Evolutionary conservation across 2,329 filamentous ascomycete genomes (phyloP), one percentile per base, ranked within the genome.

Genomic region (Lojkania enalia): DNA sequence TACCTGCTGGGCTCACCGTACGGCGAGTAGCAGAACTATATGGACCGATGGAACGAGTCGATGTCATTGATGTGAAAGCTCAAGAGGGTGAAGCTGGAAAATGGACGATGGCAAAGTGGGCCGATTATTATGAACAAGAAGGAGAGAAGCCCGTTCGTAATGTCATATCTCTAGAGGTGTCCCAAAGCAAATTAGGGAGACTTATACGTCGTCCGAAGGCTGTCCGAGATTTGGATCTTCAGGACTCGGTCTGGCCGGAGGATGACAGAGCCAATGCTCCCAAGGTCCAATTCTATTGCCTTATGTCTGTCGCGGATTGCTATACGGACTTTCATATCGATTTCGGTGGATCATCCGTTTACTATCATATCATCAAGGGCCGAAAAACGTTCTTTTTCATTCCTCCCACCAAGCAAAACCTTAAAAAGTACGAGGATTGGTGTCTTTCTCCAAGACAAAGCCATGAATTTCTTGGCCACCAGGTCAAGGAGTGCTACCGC

Each of bases 301-400:
- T 87, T 25, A 87, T 87, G 84, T 86, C 84, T 4, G 83, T 86
- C 16, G 81, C 82, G 11, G 83, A 87, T 64, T 85, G 83, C 64
- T 87, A 85, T 54, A 87, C 84, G 15, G 84, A 87, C 63, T 87
- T 87, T 54, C 84, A 87, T 65, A 84, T 87, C 59, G 84, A 87
- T 60, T 87, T 87, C 65, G 84, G 83, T 25, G 84, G 84, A 4
- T 86, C 84, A 3, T 86, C 83, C 1, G 84, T 87, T 4, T 87
- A 82, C 60, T 87, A 87, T 54, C 84, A 86, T 57, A 86, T 87
- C 50, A 67, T 86, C 42, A 83, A 83, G 52, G 84, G 84, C 44
- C 82, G 78, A 58, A 87, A 87, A 66, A 84, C 83, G 0, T 87
- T 87, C 66, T 85, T 87, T 65, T 86, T 87, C 70, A 85, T 87